These are phyloP conservation scores for Exophiala sp. DNA, from an alignment of 2,329 filamentous ascomycete species.

Conservation along the genomic window DNA sequence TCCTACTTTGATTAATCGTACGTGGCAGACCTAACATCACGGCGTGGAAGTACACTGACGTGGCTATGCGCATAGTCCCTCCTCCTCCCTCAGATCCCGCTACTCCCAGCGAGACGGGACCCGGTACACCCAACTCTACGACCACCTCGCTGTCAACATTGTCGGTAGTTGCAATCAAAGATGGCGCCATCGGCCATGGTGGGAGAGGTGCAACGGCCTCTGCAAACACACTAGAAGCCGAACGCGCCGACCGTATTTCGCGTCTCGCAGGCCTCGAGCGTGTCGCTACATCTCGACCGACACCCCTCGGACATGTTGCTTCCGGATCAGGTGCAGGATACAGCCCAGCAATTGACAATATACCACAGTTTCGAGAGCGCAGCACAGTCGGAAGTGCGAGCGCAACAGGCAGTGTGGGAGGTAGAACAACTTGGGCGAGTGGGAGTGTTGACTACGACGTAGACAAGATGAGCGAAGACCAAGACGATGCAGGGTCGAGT, in stretches of 20 bases:
- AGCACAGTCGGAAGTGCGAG: conserved; percentile 89
- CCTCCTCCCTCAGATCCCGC: conserved; percentile 74
- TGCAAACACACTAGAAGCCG: conserved; percentile 74
- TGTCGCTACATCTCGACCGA: conserved; percentile 66
- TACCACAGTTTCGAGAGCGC: conserved; percentile 66
- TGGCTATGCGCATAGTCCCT: conserved; percentile 76
- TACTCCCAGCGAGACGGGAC: conserved; percentile 76
- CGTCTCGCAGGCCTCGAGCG: conserved; percentile 87
- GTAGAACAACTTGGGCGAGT: conserved; percentile 60
- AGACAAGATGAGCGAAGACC: conserved; percentile 57
- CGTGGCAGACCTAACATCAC: background rate
- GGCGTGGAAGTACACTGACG: conserved; percentile 38
- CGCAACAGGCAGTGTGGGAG: conserved; percentile 72
- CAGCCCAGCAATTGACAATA: conserved; percentile 60
- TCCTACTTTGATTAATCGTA: conserved; percentile 25
- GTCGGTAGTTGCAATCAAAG: conserved; percentile 92
- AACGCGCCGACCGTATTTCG: conserved; percentile 90
- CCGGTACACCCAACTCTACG: conserved; percentile 89
- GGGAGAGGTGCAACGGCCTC: conserved; percentile 54
- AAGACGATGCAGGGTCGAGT: conserved; percentile 55
- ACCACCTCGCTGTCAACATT: conserved; percentile 87
- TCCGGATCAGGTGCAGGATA: conserved; percentile 27
- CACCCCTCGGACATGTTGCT: conserved; percentile 35
- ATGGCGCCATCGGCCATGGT: conserved; percentile 76
- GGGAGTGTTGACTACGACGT: conserved; percentile 54